phyloP scores from a whole-genome alignment of 225 moss, liverwort and hornwort species.

The Polytrichum formosum region DNA sequence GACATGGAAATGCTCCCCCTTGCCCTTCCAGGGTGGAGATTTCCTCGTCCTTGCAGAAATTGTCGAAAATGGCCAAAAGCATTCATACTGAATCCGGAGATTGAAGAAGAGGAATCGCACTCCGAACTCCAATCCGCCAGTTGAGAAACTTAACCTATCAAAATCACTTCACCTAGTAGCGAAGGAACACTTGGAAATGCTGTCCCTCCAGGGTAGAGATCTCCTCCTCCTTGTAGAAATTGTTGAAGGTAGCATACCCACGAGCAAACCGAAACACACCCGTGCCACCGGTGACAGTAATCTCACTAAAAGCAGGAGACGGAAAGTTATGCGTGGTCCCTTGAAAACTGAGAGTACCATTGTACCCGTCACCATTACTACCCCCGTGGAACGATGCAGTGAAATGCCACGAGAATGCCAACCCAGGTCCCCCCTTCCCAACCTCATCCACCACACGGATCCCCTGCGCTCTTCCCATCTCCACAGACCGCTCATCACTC shows the following conservation, averaged over 20 bases:
- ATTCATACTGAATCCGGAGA: too few species aligned
- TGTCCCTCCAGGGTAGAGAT: constrained; percentile 48
- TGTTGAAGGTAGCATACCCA: constrained; percentile 49
- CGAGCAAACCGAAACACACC: constrained; percentile 34
- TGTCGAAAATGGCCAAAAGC: too few species aligned
- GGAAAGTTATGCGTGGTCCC: constrained; percentile 58
- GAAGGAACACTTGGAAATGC: constrained; percentile 42
- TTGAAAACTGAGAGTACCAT: constrained; percentile 55
- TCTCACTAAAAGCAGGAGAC: constrained; percentile 35
- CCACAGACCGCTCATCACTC: constrained; percentile 12
- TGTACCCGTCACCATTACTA: not conserved
- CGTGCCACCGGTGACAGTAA: constrained; percentile 48
- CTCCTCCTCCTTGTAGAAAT: constrained; percentile 42
- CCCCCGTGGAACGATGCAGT: constrained; percentile 24
- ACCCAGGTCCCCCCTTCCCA: constrained; percentile 26
- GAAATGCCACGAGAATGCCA: constrained; percentile 51
- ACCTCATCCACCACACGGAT: constrained; percentile 47
- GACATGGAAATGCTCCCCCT: too few species aligned
- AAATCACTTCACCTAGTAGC: not conserved
- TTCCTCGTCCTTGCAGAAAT: too few species aligned
- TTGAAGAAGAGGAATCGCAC: too few species aligned
- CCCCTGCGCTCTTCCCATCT: constrained; percentile 40
- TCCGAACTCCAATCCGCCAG: too few species aligned
- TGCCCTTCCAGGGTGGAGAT: too few species aligned
- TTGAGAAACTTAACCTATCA: too few species aligned